Evolutionary conservation across 208 protist species (phyloP).

Genomic region (Trypanosoma theileri): DNA sequence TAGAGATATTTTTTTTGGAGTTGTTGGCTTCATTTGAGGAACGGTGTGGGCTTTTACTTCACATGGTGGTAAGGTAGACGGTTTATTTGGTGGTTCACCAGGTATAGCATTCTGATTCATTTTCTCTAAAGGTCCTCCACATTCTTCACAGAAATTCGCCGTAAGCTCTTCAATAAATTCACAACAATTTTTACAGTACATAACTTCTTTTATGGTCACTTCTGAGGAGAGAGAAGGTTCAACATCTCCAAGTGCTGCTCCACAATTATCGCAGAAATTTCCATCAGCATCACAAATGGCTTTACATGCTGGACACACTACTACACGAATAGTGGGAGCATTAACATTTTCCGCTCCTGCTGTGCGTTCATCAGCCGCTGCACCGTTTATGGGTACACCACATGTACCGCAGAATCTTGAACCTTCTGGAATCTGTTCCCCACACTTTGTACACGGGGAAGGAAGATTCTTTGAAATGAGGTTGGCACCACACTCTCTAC

Average conservation of each 20-base stretch:
- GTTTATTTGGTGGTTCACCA: slow-evolving; percentile 3
- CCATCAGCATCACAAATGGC: slow-evolving; percentile 75
- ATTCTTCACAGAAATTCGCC: slow-evolving; percentile 80
- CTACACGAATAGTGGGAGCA: slow-evolving; percentile 44
- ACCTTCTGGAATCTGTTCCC: slow-evolving; percentile 59
- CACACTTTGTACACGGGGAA: slow-evolving; percentile 62
- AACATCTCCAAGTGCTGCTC: slow-evolving; percentile 57
- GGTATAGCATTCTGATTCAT: background rate
- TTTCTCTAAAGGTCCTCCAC: slow-evolving; percentile 59
- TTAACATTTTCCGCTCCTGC: slow-evolving; percentile 50
- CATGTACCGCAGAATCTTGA: slow-evolving; percentile 87
- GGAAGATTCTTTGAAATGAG: slow-evolving; percentile 36
- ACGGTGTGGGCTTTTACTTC: background rate
- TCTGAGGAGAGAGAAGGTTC: slow-evolving; percentile 14
- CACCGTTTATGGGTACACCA: slow-evolving; percentile 63
- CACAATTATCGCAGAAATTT: slow-evolving; percentile 89
- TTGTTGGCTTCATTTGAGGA: background rate
- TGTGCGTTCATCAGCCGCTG: slow-evolving; percentile 36
- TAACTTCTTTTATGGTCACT: slow-evolving; percentile 24
- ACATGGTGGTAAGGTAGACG: slow-evolving; percentile 22
- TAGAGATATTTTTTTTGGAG: no score
- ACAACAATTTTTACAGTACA: slow-evolving; percentile 67
- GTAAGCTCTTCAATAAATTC: slow-evolving; percentile 40
- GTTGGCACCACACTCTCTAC: slow-evolving; percentile 73
- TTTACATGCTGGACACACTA: slow-evolving; percentile 65